Conservation (phyloP, 2,329 filamentous ascomycete genomes). For the Arthrinium phaeospermum region DNA sequence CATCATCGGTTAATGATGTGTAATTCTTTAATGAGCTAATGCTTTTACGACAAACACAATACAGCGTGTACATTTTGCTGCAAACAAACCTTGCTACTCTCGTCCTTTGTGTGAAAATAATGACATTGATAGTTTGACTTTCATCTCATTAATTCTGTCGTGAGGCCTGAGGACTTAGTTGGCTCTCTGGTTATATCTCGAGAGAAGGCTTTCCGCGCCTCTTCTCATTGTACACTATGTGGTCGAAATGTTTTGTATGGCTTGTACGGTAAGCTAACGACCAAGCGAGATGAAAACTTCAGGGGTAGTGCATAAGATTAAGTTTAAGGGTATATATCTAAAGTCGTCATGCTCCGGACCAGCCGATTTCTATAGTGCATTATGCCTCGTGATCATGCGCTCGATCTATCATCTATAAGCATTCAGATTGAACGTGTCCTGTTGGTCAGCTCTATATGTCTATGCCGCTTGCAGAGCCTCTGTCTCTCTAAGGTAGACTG, state of each 20-base stretch:
- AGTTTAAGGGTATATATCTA: conserved; percentile 12
- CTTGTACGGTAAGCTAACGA: background rate
- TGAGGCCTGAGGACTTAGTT: background rate
- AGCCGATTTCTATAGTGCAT: background rate
- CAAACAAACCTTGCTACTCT: background rate
- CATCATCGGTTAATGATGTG: conserved; percentile 6
- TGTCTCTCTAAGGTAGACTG: conserved; percentile 19
- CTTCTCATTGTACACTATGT: too few species aligned
- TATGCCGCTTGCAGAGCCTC: background rate
- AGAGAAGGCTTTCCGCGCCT: too few species aligned
- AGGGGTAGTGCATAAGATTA: background rate
- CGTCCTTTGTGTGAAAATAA: background rate
- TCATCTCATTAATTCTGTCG: background rate
- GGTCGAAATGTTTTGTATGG: too few species aligned
- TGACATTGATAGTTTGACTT: background rate
- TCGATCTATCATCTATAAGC: background rate
- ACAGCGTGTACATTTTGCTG: conserved; percentile 13
- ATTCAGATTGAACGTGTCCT: background rate
- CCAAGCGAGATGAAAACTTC: background rate
- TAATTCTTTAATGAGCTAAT: conserved; percentile 15
- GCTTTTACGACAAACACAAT: conserved; percentile 18
- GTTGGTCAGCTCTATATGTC: background rate
- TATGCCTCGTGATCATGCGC: background rate
- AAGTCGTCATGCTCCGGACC: conserved; percentile 1
- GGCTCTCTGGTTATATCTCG: too few species aligned